phyloP scores from a whole-genome alignment of 2,329 filamentous ascomycete genomes.

The Lasiodiplodia gonubiensis region DNA sequence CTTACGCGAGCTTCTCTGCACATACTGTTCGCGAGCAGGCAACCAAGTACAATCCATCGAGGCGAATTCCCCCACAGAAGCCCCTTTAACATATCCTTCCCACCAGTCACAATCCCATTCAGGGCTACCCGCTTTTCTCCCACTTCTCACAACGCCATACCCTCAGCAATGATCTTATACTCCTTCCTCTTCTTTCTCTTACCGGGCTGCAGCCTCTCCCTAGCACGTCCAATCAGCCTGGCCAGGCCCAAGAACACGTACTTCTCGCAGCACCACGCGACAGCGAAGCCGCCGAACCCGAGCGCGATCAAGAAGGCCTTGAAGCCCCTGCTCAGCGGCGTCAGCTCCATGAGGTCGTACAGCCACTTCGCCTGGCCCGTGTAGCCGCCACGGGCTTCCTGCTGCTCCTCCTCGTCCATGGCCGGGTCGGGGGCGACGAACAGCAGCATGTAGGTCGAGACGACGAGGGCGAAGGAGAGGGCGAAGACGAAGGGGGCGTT shows the following conservation, averaged over 20 bases:
- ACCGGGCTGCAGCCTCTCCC: slow-evolving; percentile 61
- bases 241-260: slow-evolving; percentile 73
- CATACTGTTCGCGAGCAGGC: too few species aligned
- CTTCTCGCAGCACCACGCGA: slow-evolving; percentile 75
- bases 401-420: neutral
- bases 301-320: slow-evolving; percentile 73
- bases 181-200: slow-evolving; percentile 79
- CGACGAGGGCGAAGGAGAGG: slow-evolving; percentile 68
- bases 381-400: neutral
- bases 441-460: slow-evolving; percentile 82
- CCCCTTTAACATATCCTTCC: neutral
- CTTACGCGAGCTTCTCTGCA: too few species aligned
- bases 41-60: too few species aligned
- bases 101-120: slow-evolving; percentile 17
- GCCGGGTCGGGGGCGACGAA: slow-evolving; percentile 56
- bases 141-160: slow-evolving; percentile 18
- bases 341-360: slow-evolving; percentile 81
- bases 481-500: slow-evolving; percentile 65
- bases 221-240: slow-evolving; percentile 67
- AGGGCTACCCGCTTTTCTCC: neutral
- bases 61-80: too few species aligned
- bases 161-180: slow-evolving; percentile 74
- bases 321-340: slow-evolving; percentile 74
- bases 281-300: slow-evolving; percentile 69
- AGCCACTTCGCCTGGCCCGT: slow-evolving; percentile 63